A percentile compares a stretch with the other conserved stretches of the same genome.
phyloP scores from a whole-genome alignment of 2,329 filamentous ascomycete genomes.

The Coleophoma cylindrospora region DNA sequence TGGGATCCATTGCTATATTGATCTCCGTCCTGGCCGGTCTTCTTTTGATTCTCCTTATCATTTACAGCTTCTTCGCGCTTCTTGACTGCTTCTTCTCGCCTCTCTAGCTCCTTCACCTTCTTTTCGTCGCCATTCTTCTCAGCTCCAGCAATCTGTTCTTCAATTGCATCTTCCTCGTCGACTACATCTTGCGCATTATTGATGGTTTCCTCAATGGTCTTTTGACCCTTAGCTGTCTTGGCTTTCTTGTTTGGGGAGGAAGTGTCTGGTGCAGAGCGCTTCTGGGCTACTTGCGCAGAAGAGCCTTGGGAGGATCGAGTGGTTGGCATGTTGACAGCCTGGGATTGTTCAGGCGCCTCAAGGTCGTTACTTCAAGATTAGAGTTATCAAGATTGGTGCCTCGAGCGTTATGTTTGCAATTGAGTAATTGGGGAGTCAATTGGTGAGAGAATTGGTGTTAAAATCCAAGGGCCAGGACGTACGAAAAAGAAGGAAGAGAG shows the following conservation, averaged over 20 bases:
- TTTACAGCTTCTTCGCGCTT: conserved; percentile 8
- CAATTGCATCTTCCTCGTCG: conserved; percentile 17
- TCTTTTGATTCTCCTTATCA: conserved; percentile 10
- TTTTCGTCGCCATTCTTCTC: conserved; percentile 8
- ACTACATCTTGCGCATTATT: conserved; percentile 5
- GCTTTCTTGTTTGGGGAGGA: conserved; percentile 24
- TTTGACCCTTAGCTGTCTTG: conserved; percentile 15
- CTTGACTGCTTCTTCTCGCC: conserved; percentile 4
- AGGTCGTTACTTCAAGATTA: background rate
- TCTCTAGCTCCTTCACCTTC: conserved; percentile 1
- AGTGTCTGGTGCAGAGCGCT: background rate
- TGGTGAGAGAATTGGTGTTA: background rate
- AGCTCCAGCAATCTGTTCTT: background rate
- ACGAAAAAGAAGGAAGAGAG: background rate
- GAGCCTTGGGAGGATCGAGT: background rate
- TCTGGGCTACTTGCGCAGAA: no score
- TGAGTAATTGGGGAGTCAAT: background rate
- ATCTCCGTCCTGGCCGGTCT: conserved; percentile 11
- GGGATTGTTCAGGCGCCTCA: background rate
- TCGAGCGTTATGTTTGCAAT: background rate
- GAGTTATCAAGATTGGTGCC: background rate
- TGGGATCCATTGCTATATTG: background rate
- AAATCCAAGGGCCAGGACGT: background rate
- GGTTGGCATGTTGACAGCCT: background rate
- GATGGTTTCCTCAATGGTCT: conserved; percentile 22